Evolutionary conservation across 2,329 filamentous ascomycete species (phyloP).

Genomic region (Paraphaeosphaeria minitans): DNA sequence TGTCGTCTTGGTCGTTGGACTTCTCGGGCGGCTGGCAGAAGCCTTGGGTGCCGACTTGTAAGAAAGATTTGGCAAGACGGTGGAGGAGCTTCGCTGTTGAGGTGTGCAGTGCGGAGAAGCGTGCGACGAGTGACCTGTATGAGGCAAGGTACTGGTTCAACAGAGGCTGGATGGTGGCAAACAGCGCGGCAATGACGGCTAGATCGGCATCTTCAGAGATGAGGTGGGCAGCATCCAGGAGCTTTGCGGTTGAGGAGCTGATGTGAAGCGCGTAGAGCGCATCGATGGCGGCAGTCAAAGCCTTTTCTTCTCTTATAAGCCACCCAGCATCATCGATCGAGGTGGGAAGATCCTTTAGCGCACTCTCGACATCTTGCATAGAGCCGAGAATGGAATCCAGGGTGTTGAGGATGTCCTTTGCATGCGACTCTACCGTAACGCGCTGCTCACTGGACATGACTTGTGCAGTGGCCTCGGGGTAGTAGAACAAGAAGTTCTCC

Average conservation of each 20-base stretch:
- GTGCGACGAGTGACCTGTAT: conserved; percentile 62
- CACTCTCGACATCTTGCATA: conserved; percentile 71
- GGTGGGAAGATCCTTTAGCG: conserved; percentile 59
- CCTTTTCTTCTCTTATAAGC: conserved; percentile 59
- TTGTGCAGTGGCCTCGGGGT: conserved; percentile 9
- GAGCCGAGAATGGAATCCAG: conserved; percentile 79
- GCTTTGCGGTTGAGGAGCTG: conserved; percentile 49
- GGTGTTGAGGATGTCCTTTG: conserved; percentile 64
- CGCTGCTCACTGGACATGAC: conserved; percentile 10
- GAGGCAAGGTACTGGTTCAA: conserved; percentile 72
- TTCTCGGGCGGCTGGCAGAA: conserved; percentile 92
- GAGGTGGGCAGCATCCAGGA: conserved; percentile 54
- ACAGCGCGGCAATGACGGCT: conserved; percentile 59
- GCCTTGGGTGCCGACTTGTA: conserved; percentile 78
- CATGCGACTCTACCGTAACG: conserved; percentile 53
- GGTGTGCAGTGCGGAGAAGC: conserved; percentile 68
- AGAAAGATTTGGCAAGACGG: conserved; percentile 76
- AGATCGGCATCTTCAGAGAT: conserved; percentile 50
- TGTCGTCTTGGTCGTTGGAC: conserved; percentile 66
- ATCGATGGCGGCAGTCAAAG: conserved; percentile 53
- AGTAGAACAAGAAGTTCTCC: conserved; percentile 62
- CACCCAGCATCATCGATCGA: conserved; percentile 68
- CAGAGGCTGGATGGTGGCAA: conserved; percentile 70
- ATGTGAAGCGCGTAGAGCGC: conserved; percentile 66
- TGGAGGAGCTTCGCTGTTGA: conserved; percentile 76